Base-by-base conservation (phyloP, 148 eudicot species). In the Simmondsia chinensis region DNA sequence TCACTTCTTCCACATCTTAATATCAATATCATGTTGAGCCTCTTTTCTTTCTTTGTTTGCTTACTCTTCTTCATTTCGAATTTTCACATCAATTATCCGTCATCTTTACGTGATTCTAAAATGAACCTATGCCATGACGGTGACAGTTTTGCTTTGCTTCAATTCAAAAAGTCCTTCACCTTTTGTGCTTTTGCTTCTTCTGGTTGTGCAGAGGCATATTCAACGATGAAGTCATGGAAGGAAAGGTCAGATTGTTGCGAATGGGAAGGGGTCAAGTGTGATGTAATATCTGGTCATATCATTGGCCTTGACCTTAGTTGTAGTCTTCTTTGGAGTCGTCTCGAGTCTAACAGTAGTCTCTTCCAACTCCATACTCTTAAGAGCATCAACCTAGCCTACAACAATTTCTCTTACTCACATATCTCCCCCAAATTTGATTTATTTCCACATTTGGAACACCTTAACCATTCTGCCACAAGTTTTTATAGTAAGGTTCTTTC, bases 221-320 rank as follows among this genome's bases (percentile, higher is more conserved):
- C 26, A 5, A 63, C 56, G 54, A 52, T 62, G 7, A 43, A 26
- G 3, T 23, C 29, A 3, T 75, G 71, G 82, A 39, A 23, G 4
- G 35, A 40, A 7, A 41, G 18, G 42, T 20, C 38, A 0, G 65
- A 69, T 15, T 63, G 67, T 22, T 65, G 76, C 20, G 4, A 1
- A 2, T 77, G 76, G 83, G 23, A 23, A 2, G 79, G 79, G 1
- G 72, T 72, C 8, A 22, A 19, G 10, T 77, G 76, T 23, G 45
- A 65, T 39, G n/a, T 28, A 7, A 7, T 24, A 1, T 7, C 20
- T 7, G 43, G 48, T 8, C 47, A 36, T 11, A 67, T 60, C 28
- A 50, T 38, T 4, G 65, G 43, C 5, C 51, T 68, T 9, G 55
- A 63, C 46, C 45, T 68, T 8, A 28, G 40, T 7, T 43, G 33